Evolutionary conservation across 2,329 filamentous ascomycete genomes (phyloP).

Genomic region (Claviceps purpurea): DNA sequence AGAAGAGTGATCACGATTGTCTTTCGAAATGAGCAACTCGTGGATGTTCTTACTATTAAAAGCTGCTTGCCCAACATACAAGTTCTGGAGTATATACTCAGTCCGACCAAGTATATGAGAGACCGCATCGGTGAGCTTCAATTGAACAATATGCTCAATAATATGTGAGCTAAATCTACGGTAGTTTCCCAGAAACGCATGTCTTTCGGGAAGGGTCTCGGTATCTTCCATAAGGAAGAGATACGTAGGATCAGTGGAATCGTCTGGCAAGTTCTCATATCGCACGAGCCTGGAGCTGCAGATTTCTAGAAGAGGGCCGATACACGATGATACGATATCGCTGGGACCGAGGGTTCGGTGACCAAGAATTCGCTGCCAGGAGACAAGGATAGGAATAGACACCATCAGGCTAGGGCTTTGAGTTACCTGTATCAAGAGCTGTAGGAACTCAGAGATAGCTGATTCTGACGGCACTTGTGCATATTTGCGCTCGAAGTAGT

Average conservation of each 20-base stretch:
- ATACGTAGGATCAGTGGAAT: constrained; percentile 66
- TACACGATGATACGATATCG: constrained; percentile 47
- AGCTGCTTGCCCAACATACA: constrained; percentile 57
- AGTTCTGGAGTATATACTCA: constrained; percentile 56
- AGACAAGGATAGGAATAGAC: constrained; percentile 82
- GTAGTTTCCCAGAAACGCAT: constrained; percentile 93
- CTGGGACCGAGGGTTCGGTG: constrained; percentile 53
- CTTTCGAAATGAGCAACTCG: neutral
- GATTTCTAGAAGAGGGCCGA: constrained; percentile 66
- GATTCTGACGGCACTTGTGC: constrained; percentile 46
- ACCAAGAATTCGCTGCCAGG: constrained; percentile 73
- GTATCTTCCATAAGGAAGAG: constrained; percentile 85
- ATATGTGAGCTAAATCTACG: constrained; percentile 77
- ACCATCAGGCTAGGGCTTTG: constrained; percentile 81
- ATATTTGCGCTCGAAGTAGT: constrained; percentile 70
- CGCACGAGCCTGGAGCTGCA: constrained; percentile 74
- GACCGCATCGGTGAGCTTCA: constrained; percentile 73
- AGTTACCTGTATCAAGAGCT: constrained; percentile 65
- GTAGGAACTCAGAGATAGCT: constrained; percentile 63
- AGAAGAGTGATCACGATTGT: neutral
- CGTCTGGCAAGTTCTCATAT: constrained; percentile 76
- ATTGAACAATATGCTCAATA: constrained; percentile 73
- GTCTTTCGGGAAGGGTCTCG: constrained; percentile 83
- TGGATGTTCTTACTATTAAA: constrained; percentile 44
- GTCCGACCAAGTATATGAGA: constrained; percentile 74